Percentiles rank a stretch among this genome's conserved stretches.
Conservation (phyloP, 495 filamentous ascomycete species). For the Penicillium pulvis region DNA sequence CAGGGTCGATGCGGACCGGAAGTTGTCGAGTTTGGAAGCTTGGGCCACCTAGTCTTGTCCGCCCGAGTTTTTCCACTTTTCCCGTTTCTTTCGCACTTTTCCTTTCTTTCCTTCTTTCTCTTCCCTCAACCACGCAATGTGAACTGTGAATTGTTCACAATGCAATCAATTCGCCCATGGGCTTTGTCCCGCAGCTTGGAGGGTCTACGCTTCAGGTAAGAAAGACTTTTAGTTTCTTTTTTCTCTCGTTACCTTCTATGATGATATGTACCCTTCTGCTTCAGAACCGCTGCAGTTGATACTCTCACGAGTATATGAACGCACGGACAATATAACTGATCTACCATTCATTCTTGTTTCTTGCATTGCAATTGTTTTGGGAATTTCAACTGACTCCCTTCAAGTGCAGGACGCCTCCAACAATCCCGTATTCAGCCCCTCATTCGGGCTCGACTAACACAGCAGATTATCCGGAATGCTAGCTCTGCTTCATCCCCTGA, state of each 20-base stretch:
- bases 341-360: constrained; percentile 13
- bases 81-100: constrained; percentile 22
- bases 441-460: constrained; percentile 24
- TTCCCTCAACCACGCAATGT: constrained; percentile 25
- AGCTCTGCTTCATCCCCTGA: constrained; percentile 40
- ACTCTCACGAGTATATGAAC: constrained; percentile 49
- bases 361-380: constrained; percentile 6
- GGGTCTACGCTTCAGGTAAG: constrained; percentile 41
- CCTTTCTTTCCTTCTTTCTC: constrained; percentile 22
- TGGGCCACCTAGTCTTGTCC: constrained; percentile 27
- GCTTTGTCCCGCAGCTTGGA: constrained; percentile 29
- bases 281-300: constrained; percentile 98
- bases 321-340: constrained; percentile 31
- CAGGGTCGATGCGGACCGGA: constrained; percentile 16
- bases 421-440: constrained; percentile 12
- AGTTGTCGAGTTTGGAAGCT: constrained; percentile 34
- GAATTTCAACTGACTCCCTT: constrained; percentile 23
- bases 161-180: constrained; percentile 44
- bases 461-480: constrained; percentile 20
- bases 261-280: constrained; percentile 53
- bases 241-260: constrained; percentile 26
- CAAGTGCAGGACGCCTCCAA: constrained; percentile 32
- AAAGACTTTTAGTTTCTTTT: constrained; percentile 11
- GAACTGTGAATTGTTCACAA: constrained; percentile 21
- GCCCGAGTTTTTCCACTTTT: constrained; percentile 25